Conservation (phyloP, 2,329 filamentous ascomycete species). For the Diplodia corticola region DNA sequence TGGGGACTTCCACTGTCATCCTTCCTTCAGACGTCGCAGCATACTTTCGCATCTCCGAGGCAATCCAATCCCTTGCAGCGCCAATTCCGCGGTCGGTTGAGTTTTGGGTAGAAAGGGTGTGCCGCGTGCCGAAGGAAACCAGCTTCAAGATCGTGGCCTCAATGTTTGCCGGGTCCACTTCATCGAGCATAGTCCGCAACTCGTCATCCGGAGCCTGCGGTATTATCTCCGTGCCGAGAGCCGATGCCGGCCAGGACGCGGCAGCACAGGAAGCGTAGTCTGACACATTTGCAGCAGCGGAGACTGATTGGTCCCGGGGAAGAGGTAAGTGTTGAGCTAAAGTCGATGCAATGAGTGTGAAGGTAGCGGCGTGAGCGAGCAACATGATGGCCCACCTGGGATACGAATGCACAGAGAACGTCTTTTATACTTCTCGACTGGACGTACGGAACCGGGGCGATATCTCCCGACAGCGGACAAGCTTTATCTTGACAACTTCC, state of each 20-base stretch:
- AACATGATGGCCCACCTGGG: not conserved
- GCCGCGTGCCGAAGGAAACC: conserved; percentile 58
- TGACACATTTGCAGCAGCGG: conserved; percentile 34
- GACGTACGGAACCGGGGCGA: conserved; percentile 16
- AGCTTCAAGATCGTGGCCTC: conserved; percentile 55
- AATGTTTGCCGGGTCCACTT: conserved; percentile 48
- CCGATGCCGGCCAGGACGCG: conserved; percentile 46
- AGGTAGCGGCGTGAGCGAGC: not conserved
- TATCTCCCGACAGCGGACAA: conserved; percentile 22
- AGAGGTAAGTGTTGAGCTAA: not conserved
- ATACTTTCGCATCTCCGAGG: conserved; percentile 50
- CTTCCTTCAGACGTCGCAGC: conserved; percentile 52
- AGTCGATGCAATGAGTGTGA: not conserved
- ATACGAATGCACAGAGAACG: not conserved
- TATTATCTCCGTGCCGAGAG: conserved; percentile 39
- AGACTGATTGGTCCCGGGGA: conserved; percentile 23
- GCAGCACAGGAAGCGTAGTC: conserved; percentile 37
- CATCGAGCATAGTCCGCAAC: conserved; percentile 41
- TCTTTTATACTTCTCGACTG: not conserved
- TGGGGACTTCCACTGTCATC: conserved; percentile 53
- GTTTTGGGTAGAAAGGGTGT: conserved; percentile 57
- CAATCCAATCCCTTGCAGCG: conserved; percentile 59
- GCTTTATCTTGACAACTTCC: conserved; percentile 24
- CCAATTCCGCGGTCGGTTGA: conserved; percentile 55
- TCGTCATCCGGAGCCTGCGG: conserved; percentile 46